phyloP scores from a whole-genome alignment of 345 rosid genomes.

The Rhodamnia rubescens region DNA sequence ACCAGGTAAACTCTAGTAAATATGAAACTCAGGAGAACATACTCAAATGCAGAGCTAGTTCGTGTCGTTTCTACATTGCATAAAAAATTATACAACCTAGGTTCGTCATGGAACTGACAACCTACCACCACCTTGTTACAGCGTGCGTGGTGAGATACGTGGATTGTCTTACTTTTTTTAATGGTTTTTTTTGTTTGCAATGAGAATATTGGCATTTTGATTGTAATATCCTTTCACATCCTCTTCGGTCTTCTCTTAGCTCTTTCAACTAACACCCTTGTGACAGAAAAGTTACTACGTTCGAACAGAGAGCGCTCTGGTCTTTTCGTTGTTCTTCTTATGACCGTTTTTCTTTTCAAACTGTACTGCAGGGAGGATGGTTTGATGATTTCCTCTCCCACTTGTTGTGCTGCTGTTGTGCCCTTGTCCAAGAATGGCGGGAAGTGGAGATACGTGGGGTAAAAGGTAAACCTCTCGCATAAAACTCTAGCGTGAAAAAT shows the following conservation, averaged over 20 bases:
- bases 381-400: constrained; percentile 87
- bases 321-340: background rate
- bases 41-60: background rate
- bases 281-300: background rate
- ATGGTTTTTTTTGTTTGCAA: background rate
- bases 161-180: background rate
- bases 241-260: background rate
- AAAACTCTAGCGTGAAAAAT: background rate
- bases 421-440: constrained; percentile 91
- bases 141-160: background rate
- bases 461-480: constrained; percentile 28
- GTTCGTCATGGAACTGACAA: background rate
- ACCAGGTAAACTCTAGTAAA: background rate
- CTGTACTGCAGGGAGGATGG: constrained; percentile 56
- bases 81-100: background rate
- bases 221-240: background rate
- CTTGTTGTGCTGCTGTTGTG: constrained; percentile 90
- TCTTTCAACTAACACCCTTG: background rate
- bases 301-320: background rate
- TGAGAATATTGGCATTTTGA: background rate
- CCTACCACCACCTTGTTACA: background rate
- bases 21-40: background rate
- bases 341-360: background rate
- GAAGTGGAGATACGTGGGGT: constrained; percentile 79
- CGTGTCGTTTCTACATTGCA: background rate